phyloP scores from a whole-genome alignment of 495 filamentous ascomycete species.

The Penicillium bialowiezense region DNA sequence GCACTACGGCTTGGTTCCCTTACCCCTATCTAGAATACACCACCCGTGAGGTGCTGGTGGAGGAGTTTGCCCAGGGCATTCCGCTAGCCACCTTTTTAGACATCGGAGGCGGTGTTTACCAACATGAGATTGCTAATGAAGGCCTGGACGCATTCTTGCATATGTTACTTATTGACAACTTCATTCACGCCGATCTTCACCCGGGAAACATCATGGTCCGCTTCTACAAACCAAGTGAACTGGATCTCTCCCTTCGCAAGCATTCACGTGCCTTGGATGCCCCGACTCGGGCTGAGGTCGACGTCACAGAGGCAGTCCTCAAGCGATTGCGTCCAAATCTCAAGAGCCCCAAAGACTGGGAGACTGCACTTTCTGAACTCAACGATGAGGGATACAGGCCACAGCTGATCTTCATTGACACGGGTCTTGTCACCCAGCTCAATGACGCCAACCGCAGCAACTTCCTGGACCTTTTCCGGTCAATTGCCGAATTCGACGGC shows the following conservation, averaged over 20 bases:
- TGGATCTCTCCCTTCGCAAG: constrained; percentile 58
- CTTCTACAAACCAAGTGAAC: constrained; percentile 81
- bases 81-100: constrained; percentile 86
- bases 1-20: constrained; percentile 93
- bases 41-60: constrained; percentile 86
- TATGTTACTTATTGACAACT: constrained; percentile 98
- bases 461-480: constrained; percentile 94
- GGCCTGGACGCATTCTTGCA: constrained; percentile 96
- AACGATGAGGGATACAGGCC: constrained; percentile 89
- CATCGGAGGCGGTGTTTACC: constrained; percentile 88
- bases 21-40: constrained; percentile 90
- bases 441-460: constrained; percentile 83
- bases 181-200: constrained; percentile 97
- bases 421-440: constrained; percentile 91
- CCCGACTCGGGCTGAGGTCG: constrained; percentile 51
- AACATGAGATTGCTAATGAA: constrained; percentile 91
- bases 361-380: constrained; percentile 67
- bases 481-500: constrained; percentile 95
- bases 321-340: constrained; percentile 71
- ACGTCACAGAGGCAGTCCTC: constrained; percentile 86
- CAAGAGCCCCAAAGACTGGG: constrained; percentile 66
- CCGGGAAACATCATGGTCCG: constrained; percentile 99
- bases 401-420: constrained; percentile 96
- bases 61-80: constrained; percentile 94
- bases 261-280: constrained; percentile 50